These are phyloP conservation scores for Ustanciosporium gigantosporum DNA, from an alignment of 1,284 basidiomycete genomes.

Conservation along the genomic window DNA sequence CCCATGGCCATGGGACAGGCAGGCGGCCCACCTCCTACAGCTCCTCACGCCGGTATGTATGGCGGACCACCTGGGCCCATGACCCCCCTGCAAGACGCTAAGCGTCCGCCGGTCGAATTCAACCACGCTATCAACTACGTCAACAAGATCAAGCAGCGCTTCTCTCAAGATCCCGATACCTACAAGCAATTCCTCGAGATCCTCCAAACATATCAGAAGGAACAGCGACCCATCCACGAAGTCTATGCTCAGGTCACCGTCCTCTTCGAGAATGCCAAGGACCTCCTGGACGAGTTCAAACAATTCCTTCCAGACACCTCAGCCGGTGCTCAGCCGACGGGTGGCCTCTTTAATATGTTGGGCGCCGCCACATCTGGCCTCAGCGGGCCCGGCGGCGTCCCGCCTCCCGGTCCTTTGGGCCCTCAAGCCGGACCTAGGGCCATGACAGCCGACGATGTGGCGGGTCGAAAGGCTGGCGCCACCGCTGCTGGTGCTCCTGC, in stretches of 20 bases:
- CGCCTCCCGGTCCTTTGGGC: conserved; percentile 26
- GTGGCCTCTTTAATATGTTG: conserved; percentile 62
- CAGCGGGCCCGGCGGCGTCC: conserved; percentile 5
- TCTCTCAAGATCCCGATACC: conserved; percentile 85
- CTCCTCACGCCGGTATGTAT: conserved; percentile 13
- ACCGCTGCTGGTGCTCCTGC: conserved; percentile 65
- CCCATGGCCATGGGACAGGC: conserved; percentile 32
- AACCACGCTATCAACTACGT: conserved; percentile 97
- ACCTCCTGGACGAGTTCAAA: conserved; percentile 92
- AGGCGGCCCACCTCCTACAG: conserved; percentile 14
- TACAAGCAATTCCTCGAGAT: conserved; percentile 99
- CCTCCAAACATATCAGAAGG: conserved; percentile 94
- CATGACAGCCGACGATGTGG: conserved; percentile 44
- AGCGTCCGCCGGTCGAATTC: conserved; percentile 73
- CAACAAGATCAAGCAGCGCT: conserved; percentile 97
- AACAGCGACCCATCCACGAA: conserved; percentile 83
- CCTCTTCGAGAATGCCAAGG: conserved; percentile 89
- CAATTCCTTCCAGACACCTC: conserved; percentile 82
- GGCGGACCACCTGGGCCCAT: conserved; percentile 23
- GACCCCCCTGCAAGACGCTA: conserved; percentile 36
- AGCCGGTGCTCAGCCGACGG: conserved; percentile 45
- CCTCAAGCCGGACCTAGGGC: conserved; percentile 36
- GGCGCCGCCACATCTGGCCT: conserved; percentile 60
- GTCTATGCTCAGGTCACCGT: conserved; percentile 90
- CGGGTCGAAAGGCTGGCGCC: conserved; percentile 66